Evolutionary conservation across 225 moss, liverwort and hornwort species (phyloP), one percentile per base, ranked within the genome.

Genomic region (Bryoerythrophyllum caledonicum): DNA sequence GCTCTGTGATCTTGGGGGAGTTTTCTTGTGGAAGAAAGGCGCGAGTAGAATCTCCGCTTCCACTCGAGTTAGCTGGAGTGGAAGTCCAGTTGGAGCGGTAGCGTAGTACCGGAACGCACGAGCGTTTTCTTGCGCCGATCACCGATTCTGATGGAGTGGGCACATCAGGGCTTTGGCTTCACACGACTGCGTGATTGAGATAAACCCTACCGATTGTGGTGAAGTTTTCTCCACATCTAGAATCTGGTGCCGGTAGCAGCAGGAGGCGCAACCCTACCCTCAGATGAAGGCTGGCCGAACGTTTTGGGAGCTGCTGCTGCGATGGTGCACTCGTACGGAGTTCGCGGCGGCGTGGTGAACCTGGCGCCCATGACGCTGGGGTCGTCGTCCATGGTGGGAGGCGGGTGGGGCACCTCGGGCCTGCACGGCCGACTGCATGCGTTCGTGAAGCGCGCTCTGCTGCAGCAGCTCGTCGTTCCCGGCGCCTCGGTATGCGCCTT

Each of bases 361-460:
- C 26, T 71, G 66, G 73, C 70, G 79, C 73, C 83, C 5, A 84
- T 87, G 87, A 84, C 78, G 62, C 73, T 81, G 43, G 87, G 81
- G 62, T 81, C 83, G 55, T 87, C 84, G 54, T 79, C 83, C 70
- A 81, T 83, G 81, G 83, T 86, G 43, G 86, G 86, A 68, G 86
- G 44, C 15, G 48, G 87, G 73, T 87, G 87, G 87, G 87, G 87
- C 73, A 78, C 87, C 30, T 74, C 75, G 5, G 86, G 86, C 63
- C 83, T 89, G 49, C 89, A 89, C 41, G 79, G 81, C 56, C 77
- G 84, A 48, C 60, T 89, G 79, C 89, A 84, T 43, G 74, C 82
- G 46, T 89, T 89, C 78, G 89, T 89, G 25, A 89, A 86, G 74
- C 62, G 84, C 70, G 89, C 84, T 24, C 55, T 89, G 60, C 61